Evolutionary conservation across 495 filamentous ascomycete species (phyloP).

Genomic region (Wilcoxina mikolae): DNA sequence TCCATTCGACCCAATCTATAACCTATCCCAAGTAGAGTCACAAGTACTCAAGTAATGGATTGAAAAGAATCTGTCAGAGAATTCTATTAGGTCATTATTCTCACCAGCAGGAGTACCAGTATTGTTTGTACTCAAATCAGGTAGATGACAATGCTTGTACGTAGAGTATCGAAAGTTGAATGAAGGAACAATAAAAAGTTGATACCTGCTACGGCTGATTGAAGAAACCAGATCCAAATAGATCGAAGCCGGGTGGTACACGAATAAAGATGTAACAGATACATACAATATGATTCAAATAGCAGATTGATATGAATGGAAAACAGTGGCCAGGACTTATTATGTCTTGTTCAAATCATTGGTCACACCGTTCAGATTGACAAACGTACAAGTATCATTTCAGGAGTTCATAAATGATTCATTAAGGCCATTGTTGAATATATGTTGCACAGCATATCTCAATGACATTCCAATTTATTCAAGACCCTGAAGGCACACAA

Average conservation of each 20-base stretch:
- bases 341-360: conserved; percentile 8
- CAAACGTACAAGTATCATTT: conserved; percentile 9
- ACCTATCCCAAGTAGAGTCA: not conserved
- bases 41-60: conserved; percentile 3
- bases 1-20: conserved; percentile 9
- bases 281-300: conserved; percentile 12
- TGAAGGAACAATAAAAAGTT: conserved; percentile 12
- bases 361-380: conserved; percentile 21
- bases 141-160: not conserved
- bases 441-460: conserved; percentile 22
- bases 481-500: conserved; percentile 18
- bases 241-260: conserved; percentile 8
- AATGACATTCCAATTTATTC: conserved; percentile 24
- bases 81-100: not conserved
- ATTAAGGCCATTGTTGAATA: conserved; percentile 1
- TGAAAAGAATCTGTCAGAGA: conserved; percentile 2
- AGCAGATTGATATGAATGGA: conserved; percentile 15
- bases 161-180: conserved; percentile 19
- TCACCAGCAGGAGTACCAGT: conserved; percentile 3
- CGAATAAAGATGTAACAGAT: not conserved
- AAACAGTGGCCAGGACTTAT: conserved; percentile 14
- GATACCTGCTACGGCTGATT: conserved; percentile 9
- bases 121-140: conserved; percentile 9
- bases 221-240: conserved; percentile 4
- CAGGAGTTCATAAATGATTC: conserved; percentile 8